Evolutionary conservation across 2,329 filamentous ascomycete genomes (phyloP).

Genomic region (Septoria linicola): DNA sequence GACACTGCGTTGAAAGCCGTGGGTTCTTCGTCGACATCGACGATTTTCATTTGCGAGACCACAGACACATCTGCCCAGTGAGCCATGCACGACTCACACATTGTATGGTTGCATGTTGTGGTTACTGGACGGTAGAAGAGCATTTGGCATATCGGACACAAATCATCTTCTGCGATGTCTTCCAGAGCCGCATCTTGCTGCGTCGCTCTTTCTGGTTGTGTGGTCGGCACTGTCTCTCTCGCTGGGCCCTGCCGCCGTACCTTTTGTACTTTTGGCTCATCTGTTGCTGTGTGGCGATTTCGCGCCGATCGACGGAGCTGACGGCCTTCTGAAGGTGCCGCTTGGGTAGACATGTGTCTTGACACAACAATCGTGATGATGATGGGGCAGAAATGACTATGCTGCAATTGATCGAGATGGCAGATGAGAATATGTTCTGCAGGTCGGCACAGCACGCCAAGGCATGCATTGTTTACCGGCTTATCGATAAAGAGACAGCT

Average conservation of each 20-base stretch:
- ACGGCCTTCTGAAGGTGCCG: background rate
- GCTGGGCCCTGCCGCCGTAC: background rate
- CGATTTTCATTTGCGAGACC: constrained; percentile 41
- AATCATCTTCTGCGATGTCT: constrained; percentile 42
- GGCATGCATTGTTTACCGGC: background rate
- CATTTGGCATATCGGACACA: constrained; percentile 49
- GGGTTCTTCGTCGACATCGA: constrained; percentile 40
- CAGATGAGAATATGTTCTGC: background rate
- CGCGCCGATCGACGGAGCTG: constrained; percentile 6
- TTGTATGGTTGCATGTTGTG: constrained; percentile 45
- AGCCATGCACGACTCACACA: constrained; percentile 49
- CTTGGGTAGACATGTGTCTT: constrained; percentile 1
- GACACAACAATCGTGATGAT: too few relatives aligned
- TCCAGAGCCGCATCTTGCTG: constrained; percentile 9
- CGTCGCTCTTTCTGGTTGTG: too few relatives aligned
- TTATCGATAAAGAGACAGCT: background rate
- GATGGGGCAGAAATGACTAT: too few relatives aligned
- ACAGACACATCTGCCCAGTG: constrained; percentile 48
- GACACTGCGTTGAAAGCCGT: constrained; percentile 32
- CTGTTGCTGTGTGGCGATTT: background rate
- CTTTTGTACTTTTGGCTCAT: background rate
- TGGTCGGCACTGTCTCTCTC: background rate
- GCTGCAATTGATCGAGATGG: background rate
- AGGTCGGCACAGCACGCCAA: background rate
- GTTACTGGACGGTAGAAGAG: constrained; percentile 46